Base-by-base conservation (phyloP, 257 asterid genomes). In the Solanum chaucha region DNA sequence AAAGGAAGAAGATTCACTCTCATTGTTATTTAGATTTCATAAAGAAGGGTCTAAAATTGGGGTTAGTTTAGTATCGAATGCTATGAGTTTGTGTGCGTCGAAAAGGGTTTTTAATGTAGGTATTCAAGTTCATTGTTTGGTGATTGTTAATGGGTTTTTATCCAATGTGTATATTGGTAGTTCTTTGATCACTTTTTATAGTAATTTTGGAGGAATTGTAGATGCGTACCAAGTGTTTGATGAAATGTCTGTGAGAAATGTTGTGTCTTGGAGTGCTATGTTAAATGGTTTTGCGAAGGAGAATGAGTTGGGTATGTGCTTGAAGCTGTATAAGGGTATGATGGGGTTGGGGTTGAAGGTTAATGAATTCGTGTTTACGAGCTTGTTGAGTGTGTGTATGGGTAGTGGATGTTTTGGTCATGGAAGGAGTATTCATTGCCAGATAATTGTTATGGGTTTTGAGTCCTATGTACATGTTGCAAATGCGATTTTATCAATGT, bases 231-330 rank as follows among this genome's bases (percentile, higher is more conserved):
- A 86, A 15, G 1, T 88, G 91, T 91, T 91, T 81, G 91, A 85
- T 12, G 93, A 89, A 87, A 91, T 91, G 93, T 78, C 86, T 30
- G 58, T 26, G 3, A 89, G 67, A 41, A 89, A 91, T 59, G 73
- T 88, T 26, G 92, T 91, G 87, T 88, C 93, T 5, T 91, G 93
- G 93, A 89, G 90, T 1, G 88, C 92, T 8, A 87, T 91, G 5
- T 85, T 91, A 30, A 78, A 67, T 58, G 91, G 87, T 4, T 91
- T 85, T 87, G 91, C 92, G 1, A 90, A 83, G 84, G 90, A 86
- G 71, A 58, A 70, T 70, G 89, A 77, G 78, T 71, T 88, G 6
- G 88, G 83, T 83, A 77, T 38, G 35, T 88, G 93, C 48, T 85
- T 85, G 81, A 44, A 75, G 32, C 75, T 91, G 46, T 91, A 88